phyloP scores from a whole-genome alignment of 345 rosid species.

The Eutrema yunnanense region DNA sequence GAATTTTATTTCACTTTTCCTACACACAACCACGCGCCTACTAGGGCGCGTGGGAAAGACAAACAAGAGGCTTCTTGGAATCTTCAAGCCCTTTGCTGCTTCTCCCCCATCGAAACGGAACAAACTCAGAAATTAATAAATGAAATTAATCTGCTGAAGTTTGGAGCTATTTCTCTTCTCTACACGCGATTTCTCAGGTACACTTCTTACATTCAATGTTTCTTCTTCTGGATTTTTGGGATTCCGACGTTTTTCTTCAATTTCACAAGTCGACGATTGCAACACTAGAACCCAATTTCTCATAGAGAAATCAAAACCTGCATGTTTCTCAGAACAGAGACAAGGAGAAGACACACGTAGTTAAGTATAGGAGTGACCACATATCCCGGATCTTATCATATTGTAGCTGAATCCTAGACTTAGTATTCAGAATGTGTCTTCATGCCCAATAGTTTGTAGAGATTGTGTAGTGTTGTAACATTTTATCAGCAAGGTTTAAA shows the following conservation, averaged over 20 bases:
- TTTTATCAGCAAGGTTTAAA: background rate
- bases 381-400: background rate
- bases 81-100: background rate
- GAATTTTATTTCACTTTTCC: too few species aligned
- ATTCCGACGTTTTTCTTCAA: background rate
- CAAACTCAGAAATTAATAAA: too few species aligned
- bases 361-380: background rate
- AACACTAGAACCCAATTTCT: background rate
- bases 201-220: too few species aligned
- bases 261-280: background rate
- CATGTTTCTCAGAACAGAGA: background rate
- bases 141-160: background rate
- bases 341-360: background rate
- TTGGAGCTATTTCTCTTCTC: background rate
- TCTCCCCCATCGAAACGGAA: background rate
- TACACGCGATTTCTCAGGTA: too few species aligned
- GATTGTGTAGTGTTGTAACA: background rate
- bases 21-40: background rate
- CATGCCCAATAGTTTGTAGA: background rate
- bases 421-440: slow-evolving; percentile 2
- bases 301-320: background rate
- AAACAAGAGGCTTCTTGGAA: background rate
- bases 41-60: background rate
- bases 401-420: background rate
- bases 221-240: too few species aligned